phyloP scores from a whole-genome alignment of 1,139 yeast species.

The Kodamaea suecica region DNA sequence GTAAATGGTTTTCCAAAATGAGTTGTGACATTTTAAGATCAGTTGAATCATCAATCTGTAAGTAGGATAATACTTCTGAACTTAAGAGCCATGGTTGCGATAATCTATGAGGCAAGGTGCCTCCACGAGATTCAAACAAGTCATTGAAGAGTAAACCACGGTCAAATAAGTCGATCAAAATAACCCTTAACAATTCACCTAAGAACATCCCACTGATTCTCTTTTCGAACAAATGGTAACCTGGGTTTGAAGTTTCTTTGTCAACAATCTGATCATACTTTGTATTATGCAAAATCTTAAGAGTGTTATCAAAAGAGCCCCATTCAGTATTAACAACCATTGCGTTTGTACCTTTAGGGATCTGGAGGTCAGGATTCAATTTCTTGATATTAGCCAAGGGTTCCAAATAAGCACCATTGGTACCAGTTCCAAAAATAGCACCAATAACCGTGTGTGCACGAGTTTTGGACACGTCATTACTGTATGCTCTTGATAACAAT shows the following conservation, averaged over 20 bases:
- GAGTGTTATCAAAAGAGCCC: constrained; percentile 91
- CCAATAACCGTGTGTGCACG: constrained; percentile 78
- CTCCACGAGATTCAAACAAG: constrained; percentile 47
- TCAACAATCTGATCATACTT: constrained; percentile 72
- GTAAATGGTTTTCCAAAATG: constrained; percentile 57
- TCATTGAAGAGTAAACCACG: constrained; percentile 56
- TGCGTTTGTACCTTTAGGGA: constrained; percentile 51
- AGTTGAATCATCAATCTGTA: constrained; percentile 78
- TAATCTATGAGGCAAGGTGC: constrained; percentile 61
- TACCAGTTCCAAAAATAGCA: constrained; percentile 92
- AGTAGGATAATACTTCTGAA: constrained; percentile 78
- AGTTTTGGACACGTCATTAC: constrained; percentile 52
- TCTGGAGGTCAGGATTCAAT: constrained; percentile 37
- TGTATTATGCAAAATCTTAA: constrained; percentile 69
- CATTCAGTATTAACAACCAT: constrained; percentile 96
- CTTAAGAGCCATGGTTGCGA: constrained; percentile 73
- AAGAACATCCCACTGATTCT: constrained; percentile 92
- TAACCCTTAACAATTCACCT: constrained; percentile 81
- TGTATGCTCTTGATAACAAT: constrained; percentile 79
- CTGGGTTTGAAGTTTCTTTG: constrained; percentile 71
- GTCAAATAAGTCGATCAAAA: constrained; percentile 62
- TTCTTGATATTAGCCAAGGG: constrained; percentile 67
- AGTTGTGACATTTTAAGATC: constrained; percentile 65
- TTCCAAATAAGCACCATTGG: constrained; percentile 92
- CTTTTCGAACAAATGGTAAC: constrained; percentile 88